Base-by-base conservation (phyloP, 441 rosid species). In the Croton laevigatus region DNA sequence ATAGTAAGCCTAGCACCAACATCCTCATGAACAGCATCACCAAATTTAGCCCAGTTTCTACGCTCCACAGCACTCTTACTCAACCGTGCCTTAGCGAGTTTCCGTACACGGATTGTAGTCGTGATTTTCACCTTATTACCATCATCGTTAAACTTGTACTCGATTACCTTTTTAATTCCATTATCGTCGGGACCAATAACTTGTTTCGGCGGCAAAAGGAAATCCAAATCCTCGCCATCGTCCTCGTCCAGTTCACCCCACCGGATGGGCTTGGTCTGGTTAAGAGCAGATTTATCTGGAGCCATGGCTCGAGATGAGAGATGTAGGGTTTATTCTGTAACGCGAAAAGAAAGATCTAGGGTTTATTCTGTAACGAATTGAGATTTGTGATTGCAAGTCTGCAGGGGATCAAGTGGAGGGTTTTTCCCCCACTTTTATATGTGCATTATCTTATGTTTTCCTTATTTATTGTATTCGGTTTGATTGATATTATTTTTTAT, bases 191-290 rank as follows among this genome's bases (percentile, higher is more conserved):
- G 98, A 5, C 95, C 97, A 20, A 86, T 70, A 65, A 87, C 93
- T 36, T 88, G 88, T 44, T 78, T 81, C 1, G 90, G 97, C 37
- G 95, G 98, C 49, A 90, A 79, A 4, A 89, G 80, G 66, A 85
- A 89, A 70, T 84, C 91, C 11, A 89, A 73, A 69, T 88, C 88
- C 80, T 85, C 96, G 17, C 82, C 90, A 8, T 88, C 91, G 65
- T 87, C 91, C 71, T 84, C 86, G 11, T 82, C 89, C 66, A 89
- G 80, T 68, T 90, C 97, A 0, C 87, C 97, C 98, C 98, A 90
- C 27, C 85, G 85, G 59, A 87, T 60, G 0, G 64, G 72, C 84
- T 84, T 91, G 37, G 64, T 65, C 38, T 45, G 10, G 37, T 66
- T 68, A 32, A 52, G 10, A 6, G 55, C 58, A n/a, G 69, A 63